A percentile compares a stretch with the other conserved stretches of the same genome.
phyloP scores from a whole-genome alignment of 805 yeast species.

The Metschnikowia koreensis region DNA sequence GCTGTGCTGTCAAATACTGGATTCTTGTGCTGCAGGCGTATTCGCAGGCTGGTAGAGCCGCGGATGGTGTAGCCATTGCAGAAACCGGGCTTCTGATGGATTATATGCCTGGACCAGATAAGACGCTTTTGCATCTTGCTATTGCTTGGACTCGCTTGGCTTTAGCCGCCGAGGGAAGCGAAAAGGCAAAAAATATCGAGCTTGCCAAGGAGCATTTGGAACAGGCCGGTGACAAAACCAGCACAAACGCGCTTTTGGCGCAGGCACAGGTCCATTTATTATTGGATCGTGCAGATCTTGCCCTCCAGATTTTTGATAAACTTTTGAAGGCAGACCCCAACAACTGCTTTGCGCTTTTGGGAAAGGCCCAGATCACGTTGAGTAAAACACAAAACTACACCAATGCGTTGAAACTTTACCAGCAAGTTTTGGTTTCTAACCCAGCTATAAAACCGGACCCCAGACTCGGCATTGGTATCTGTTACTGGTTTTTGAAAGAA shows the following conservation, averaged over 20 bases:
- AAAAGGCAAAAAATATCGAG: conserved; percentile 24
- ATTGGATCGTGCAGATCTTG: conserved; percentile 64
- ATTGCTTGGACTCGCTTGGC: conserved; percentile 71
- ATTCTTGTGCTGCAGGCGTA: conserved; percentile 79
- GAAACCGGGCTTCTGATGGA: conserved; percentile 52
- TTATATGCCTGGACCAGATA: conserved; percentile 39
- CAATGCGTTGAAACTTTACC: conserved; percentile 77
- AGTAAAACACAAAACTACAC: conserved; percentile 64
- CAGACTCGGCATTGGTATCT: conserved; percentile 89
- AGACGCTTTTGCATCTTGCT: conserved; percentile 56
- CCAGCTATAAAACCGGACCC: conserved; percentile 88
- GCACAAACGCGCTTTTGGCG: conserved; percentile 53
- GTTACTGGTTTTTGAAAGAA: conserved; percentile 87
- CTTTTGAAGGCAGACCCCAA: conserved; percentile 53
- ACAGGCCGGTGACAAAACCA: conserved; percentile 15
- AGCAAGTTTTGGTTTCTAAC: conserved; percentile 71
- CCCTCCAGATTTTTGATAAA: conserved; percentile 65
- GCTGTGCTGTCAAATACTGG: conserved; percentile 78
- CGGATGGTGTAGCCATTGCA: conserved; percentile 64
- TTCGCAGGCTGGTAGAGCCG: conserved; percentile 54
- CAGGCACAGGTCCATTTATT: conserved; percentile 64
- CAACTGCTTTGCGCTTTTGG: conserved; percentile 74
- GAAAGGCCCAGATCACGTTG: conserved; percentile 79
- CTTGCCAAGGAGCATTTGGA: conserved; percentile 26
- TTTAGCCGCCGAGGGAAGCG: conserved; percentile 22